Conservation (phyloP, 23 red algal genomes). For the Chondrus crispus region DNA sequence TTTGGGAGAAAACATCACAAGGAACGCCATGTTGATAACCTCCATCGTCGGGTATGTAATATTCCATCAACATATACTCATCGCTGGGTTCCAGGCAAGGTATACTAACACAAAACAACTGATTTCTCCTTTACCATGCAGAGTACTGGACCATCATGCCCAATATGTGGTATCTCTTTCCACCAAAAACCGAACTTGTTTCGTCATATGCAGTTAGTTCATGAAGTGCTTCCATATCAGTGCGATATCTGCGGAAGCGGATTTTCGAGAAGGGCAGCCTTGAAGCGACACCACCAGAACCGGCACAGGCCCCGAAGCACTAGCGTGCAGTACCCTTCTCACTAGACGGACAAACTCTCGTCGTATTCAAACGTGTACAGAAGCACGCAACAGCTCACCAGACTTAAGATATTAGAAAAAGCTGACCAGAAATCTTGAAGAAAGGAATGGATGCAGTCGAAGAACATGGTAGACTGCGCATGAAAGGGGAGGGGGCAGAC, state of each 20-base stretch:
- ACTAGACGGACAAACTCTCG: too few relatives aligned
- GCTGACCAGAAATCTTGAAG: too few relatives aligned
- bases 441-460: too few relatives aligned
- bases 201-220: not conserved
- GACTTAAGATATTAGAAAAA: too few relatives aligned
- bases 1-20: conserved; percentile 12
- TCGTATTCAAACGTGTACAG: too few relatives aligned
- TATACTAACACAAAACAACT: not conserved
- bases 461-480: too few relatives aligned
- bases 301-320: too few relatives aligned
- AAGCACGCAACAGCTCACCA: too few relatives aligned
- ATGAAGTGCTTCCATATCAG: not conserved
- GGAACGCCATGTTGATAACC: not conserved
- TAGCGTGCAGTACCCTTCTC: too few relatives aligned
- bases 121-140: not conserved
- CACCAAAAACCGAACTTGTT: not conserved
- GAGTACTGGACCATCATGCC: not conserved
- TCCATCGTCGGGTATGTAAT: not conserved
- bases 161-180: not conserved
- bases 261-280: too few relatives aligned
- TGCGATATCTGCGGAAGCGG: not conserved
- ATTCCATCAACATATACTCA: not conserved
- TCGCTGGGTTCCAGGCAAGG: not conserved
- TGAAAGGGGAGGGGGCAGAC: too few relatives aligned
- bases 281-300: too few relatives aligned